Conservation (phyloP, 2,329 filamentous ascomycete species). For the Tympanopsis confertula region DNA sequence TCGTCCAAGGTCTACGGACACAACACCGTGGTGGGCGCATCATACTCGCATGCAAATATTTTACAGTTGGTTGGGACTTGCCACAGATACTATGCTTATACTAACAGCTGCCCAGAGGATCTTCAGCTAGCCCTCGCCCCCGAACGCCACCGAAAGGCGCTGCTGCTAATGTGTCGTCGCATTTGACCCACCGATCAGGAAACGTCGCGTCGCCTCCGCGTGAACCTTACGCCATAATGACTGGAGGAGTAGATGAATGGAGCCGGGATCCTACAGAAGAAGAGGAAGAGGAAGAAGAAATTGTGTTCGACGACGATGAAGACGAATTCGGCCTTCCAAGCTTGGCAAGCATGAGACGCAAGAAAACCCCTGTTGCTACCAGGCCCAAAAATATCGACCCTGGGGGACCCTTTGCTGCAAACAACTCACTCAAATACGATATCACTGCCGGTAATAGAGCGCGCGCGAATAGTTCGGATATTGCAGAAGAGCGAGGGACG, state of each 20-base stretch:
- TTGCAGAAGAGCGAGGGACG: slow-evolving; percentile 76
- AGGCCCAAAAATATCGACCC: neutral
- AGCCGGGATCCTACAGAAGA: slow-evolving; percentile 37
- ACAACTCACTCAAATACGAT: too few species aligned
- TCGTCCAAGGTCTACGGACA: slow-evolving; percentile 48
- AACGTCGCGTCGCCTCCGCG: neutral
- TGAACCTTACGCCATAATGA: neutral
- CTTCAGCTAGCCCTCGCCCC: too few species aligned
- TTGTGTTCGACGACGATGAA: slow-evolving; percentile 68
- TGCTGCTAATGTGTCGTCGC: too few species aligned
- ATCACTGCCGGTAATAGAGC: neutral
- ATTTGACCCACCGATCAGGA: slow-evolving; percentile 1
- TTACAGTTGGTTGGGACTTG: slow-evolving; percentile 69
- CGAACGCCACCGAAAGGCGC: neutral
- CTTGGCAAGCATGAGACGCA: slow-evolving; percentile 79
- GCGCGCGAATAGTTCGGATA: slow-evolving; percentile 84
- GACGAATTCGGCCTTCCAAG: slow-evolving; percentile 94
- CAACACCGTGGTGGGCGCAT: slow-evolving; percentile 75
- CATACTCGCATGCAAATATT: slow-evolving; percentile 93
- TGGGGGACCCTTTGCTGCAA: neutral
- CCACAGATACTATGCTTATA: too few species aligned
- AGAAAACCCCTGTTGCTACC: slow-evolving; percentile 15
- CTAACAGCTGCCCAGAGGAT: too few species aligned
- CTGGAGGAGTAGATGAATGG: neutral
- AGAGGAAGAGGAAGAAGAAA: slow-evolving; percentile 64